These are phyloP conservation scores for Stephanocyclus meneghinianus DNA, from an alignment of 352 stramenopile species.

Conservation along the genomic window DNA sequence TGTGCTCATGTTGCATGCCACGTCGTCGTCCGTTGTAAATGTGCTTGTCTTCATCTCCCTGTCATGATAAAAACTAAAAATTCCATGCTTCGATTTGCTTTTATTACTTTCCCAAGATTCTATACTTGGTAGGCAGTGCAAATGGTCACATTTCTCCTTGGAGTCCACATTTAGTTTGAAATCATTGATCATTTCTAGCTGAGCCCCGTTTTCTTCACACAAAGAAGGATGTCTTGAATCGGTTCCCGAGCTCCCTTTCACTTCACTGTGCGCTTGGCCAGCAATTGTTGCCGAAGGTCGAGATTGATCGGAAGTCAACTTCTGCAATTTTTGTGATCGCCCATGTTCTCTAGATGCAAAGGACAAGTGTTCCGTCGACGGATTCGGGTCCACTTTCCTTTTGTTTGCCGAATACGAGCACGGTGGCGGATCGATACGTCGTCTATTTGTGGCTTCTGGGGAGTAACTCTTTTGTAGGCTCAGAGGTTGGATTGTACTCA, in stretches of 20 bases:
- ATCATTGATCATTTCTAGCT: too few relatives aligned
- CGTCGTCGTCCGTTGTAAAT: too few relatives aligned
- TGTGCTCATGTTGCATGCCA: too few relatives aligned
- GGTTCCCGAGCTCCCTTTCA: too few relatives aligned
- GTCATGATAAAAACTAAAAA: neutral
- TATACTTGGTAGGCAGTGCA: neutral
- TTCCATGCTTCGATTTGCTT: neutral
- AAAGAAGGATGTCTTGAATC: too few relatives aligned
- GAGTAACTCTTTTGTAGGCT: conserved; percentile 29
- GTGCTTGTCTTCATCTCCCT: too few relatives aligned
- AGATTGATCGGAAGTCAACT: too few relatives aligned
- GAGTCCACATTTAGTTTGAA: too few relatives aligned
- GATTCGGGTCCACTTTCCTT: conserved; percentile 17
- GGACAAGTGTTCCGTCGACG: neutral
- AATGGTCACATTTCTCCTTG: neutral
- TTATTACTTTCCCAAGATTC: neutral
- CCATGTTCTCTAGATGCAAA: neutral
- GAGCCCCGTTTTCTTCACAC: too few relatives aligned
- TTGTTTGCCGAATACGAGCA: conserved; percentile 3
- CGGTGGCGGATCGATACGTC: conserved; percentile 43
- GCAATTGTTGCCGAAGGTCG: too few relatives aligned
- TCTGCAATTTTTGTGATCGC: neutral
- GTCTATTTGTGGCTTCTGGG: neutral
- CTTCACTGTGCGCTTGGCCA: too few relatives aligned
- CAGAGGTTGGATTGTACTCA: conserved; percentile 28